Evolutionary conservation across 108 stramenopile genomes (phyloP).

Genomic region (Cylindrotheca closterium): DNA sequence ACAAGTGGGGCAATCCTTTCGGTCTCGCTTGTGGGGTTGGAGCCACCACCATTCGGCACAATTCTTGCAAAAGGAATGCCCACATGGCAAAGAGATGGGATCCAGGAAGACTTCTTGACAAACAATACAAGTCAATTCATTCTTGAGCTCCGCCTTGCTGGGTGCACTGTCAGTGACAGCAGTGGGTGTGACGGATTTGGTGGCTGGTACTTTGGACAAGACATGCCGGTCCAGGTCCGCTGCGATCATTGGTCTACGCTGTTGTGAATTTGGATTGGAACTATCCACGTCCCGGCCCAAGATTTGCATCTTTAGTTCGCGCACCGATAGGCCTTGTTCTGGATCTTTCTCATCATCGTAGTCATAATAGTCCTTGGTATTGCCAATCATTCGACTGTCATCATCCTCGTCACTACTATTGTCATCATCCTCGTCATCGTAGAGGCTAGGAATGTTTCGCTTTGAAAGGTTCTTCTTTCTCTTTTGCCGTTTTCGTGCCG

Average conservation of each 20-base stretch:
- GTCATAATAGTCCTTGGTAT: no score
- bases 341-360: no score
- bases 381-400: no score
- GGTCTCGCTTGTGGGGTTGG: conserved; percentile 7
- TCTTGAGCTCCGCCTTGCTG: conserved; percentile 12
- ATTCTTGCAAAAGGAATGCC: conserved; percentile 69
- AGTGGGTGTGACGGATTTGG: background rate
- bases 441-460: no score
- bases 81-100: conserved; percentile 62
- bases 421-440: no score
- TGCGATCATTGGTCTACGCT: no score
- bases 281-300: background rate
- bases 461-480: no score
- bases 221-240: no score
- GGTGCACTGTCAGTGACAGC: background rate
- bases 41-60: conserved; percentile 65
- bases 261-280: no score
- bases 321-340: no score
- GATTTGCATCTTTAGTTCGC: background rate
- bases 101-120: conserved; percentile 60
- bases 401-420: no score
- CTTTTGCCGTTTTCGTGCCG: no score
- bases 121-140: conserved; percentile 53
- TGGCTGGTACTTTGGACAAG: background rate
- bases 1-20: conserved; percentile 51